Percentiles rank a stretch among this genome's conserved stretches.
phyloP scores from a whole-genome alignment of 352 stramenopile genomes.

The Phytophthora macrochlamydospora region DNA sequence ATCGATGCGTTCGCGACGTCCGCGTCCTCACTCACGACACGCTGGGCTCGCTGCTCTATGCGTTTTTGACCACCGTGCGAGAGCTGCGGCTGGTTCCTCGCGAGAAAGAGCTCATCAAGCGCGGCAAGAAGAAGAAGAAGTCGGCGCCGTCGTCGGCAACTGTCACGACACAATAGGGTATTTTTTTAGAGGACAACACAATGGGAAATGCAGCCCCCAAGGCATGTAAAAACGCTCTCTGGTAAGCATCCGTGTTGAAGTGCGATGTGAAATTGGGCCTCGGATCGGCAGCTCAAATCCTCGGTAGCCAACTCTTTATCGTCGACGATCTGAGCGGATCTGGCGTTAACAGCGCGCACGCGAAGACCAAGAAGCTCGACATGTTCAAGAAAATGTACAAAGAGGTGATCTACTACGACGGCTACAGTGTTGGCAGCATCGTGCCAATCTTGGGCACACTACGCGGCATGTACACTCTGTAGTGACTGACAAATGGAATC shows the following conservation, averaged over 20 bases:
- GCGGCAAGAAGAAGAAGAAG: conserved; percentile 33
- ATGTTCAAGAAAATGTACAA: conserved; percentile 90
- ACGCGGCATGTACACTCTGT: conserved; percentile 63
- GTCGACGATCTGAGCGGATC: background rate
- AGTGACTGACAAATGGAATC: conserved; percentile 7
- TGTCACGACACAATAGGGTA: conserved; percentile 26
- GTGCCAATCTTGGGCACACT: conserved; percentile 58
- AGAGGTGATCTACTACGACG: conserved; percentile 80
- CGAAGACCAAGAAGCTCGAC: conserved; percentile 55
- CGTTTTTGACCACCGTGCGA: conserved; percentile 80
- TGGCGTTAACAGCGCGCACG: conserved; percentile 18
- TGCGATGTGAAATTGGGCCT: background rate
- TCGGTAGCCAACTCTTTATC: conserved; percentile 3
- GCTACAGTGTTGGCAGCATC: conserved; percentile 47
- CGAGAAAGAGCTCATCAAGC: conserved; percentile 65
- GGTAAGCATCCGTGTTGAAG: background rate
- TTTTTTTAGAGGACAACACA: background rate
- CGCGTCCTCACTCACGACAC: conserved; percentile 47
- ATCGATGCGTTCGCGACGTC: conserved; percentile 24
- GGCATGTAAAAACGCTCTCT: conserved; percentile 9
- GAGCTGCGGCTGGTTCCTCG: conserved; percentile 79
- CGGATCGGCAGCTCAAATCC: background rate
- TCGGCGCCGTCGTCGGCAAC: background rate
- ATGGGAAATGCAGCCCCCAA: background rate
- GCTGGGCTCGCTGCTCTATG: conserved; percentile 58